Evolutionary conservation across 352 stramenopile species (phyloP).

Genomic region (Phytopythium aichiense): DNA sequence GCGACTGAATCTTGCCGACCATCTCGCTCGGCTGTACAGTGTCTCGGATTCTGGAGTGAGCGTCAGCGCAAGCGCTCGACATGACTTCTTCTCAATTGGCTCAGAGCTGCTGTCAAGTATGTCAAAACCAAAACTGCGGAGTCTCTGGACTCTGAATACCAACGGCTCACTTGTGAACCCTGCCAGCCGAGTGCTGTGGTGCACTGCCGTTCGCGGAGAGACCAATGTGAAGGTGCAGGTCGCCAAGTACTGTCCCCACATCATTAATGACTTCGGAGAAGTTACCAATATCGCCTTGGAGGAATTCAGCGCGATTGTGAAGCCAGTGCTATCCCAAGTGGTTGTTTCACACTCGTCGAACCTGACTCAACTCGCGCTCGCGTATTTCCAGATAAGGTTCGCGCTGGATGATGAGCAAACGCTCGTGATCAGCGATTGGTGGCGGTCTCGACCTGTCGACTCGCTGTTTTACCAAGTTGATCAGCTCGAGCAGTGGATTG

Average conservation of each 20-base stretch:
- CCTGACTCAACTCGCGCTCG: constrained; percentile 30
- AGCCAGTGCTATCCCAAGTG: constrained; percentile 21
- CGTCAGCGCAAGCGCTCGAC: not conserved
- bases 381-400: constrained; percentile 32
- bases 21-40: constrained; percentile 24
- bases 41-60: constrained; percentile 12
- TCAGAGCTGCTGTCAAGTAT: constrained; percentile 9
- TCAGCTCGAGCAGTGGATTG: constrained; percentile 36
- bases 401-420: constrained; percentile 24
- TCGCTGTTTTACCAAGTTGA: constrained; percentile 47
- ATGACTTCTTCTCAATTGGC: constrained; percentile 11
- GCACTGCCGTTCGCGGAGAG: constrained; percentile 16
- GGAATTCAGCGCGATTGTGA: constrained; percentile 26
- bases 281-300: constrained; percentile 18
- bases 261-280: constrained; percentile 36
- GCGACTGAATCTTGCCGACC: constrained; percentile 21
- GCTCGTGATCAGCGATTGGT: constrained; percentile 35
- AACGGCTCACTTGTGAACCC: constrained; percentile 47
- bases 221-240: not conserved
- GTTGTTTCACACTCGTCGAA: constrained; percentile 28
- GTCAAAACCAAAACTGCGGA: constrained; percentile 19
- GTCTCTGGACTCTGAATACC: constrained; percentile 37
- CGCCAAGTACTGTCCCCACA: constrained; percentile 19
- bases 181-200: constrained; percentile 40
- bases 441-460: constrained; percentile 19